Evolutionary conservation across 768 basidiomycete species (phyloP).

Genomic region (Thelephora aurantiotincta): DNA sequence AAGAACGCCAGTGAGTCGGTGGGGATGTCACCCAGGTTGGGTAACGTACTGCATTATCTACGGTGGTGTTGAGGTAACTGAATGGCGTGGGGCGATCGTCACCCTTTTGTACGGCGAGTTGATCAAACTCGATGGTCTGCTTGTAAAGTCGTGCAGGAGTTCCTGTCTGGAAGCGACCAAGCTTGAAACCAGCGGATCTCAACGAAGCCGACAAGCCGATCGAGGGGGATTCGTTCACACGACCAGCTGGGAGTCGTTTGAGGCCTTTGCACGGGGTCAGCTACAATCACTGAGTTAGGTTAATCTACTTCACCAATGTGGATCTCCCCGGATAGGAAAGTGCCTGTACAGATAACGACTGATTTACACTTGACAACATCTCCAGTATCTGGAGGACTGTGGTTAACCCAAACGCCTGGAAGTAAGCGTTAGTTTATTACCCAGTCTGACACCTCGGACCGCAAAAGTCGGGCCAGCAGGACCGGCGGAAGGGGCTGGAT

Average conservation of each 20-base stretch:
- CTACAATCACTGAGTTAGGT: not conserved
- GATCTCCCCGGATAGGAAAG: slow-evolving; percentile 83
- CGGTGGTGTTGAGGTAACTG: slow-evolving; percentile 53
- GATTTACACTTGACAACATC: slow-evolving; percentile 64
- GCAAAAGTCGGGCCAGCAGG: slow-evolving; percentile 30
- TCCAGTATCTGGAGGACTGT: slow-evolving; percentile 41
- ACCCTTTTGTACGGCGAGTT: slow-evolving; percentile 49
- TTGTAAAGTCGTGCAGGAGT: slow-evolving; percentile 73
- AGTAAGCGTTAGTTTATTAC: slow-evolving; percentile 19
- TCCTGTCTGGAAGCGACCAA: slow-evolving; percentile 75
- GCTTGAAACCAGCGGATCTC: slow-evolving; percentile 58
- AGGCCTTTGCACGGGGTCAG: slow-evolving; percentile 27
- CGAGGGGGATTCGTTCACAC: slow-evolving; percentile 59
- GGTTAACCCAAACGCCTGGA: not conserved
- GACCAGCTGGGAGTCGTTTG: slow-evolving; percentile 65
- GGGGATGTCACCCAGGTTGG: not conserved
- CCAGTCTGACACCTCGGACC: slow-evolving; percentile 53
- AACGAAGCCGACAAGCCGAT: slow-evolving; percentile 68
- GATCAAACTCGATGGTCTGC: slow-evolving; percentile 54
- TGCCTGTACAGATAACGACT: slow-evolving; percentile 84
- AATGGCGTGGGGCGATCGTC: slow-evolving; percentile 58
- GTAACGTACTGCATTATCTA: slow-evolving; percentile 51
- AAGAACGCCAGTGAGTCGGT: not conserved
- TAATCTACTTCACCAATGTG: slow-evolving; percentile 48
- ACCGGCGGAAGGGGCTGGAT: slow-evolving; percentile 15